Evolutionary conservation across 345 rosid species (phyloP).

Genomic region (Garcia nutans): DNA sequence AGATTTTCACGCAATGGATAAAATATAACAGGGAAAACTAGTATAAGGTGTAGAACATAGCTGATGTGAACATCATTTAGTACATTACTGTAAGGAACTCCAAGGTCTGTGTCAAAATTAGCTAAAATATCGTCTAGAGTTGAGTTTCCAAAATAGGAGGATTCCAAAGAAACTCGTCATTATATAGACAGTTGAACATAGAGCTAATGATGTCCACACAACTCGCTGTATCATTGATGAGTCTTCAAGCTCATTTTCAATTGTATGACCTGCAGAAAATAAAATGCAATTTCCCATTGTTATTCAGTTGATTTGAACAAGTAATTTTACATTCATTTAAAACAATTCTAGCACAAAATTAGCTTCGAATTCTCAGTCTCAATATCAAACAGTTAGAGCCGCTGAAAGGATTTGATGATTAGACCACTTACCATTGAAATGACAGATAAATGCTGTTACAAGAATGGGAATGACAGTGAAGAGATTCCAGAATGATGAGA

Average conservation of each 20-base stretch:
- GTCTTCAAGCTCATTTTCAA: slow-evolving; percentile 24
- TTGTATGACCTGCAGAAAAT: slow-evolving; percentile 24
- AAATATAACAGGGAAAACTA: slow-evolving; percentile 25
- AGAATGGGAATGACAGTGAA: slow-evolving; percentile 27
- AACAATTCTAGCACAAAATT: too few species aligned
- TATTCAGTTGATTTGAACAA: neutral
- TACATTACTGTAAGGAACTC: slow-evolving; percentile 19
- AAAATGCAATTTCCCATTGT: neutral
- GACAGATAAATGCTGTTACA: slow-evolving; percentile 30
- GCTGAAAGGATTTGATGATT: neutral
- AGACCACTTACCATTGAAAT: slow-evolving; percentile 18
- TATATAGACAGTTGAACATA: slow-evolving; percentile 21
- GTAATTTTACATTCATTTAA: too few species aligned
- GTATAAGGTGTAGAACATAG: slow-evolving; percentile 27
- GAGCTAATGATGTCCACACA: slow-evolving; percentile 18
- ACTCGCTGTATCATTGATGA: slow-evolving; percentile 20
- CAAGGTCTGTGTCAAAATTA: slow-evolving; percentile 23
- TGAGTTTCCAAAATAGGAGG: slow-evolving; percentile 29
- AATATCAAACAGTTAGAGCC: too few species aligned
- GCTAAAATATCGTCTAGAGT: slow-evolving; percentile 27
- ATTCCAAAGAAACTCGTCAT: slow-evolving; percentile 27
- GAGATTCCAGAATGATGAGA: slow-evolving; percentile 24
- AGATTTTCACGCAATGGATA: slow-evolving; percentile 18
- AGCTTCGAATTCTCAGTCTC: too few species aligned
- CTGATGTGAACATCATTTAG: slow-evolving; percentile 25